These are phyloP conservation scores for Tolypocladium tropicale DNA, from an alignment of 2,329 filamentous ascomycete genomes.

Conservation along the genomic window DNA sequence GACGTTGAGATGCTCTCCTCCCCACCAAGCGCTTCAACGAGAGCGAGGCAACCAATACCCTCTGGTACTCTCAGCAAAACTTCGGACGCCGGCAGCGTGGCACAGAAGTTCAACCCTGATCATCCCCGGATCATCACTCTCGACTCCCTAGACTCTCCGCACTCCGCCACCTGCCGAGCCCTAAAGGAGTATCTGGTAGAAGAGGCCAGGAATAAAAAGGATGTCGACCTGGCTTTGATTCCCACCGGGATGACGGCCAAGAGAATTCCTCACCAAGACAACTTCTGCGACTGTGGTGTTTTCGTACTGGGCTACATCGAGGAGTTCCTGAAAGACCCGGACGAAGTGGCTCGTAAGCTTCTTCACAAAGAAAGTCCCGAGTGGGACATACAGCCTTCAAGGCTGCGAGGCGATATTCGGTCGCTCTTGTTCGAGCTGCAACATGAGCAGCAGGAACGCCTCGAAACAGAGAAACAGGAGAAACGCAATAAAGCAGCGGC, in stretches of 20 bases:
- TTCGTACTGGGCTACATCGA: constrained; percentile 79
- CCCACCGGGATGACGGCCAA: constrained; percentile 55
- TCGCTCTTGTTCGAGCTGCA: constrained; percentile 55
- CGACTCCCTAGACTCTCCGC: constrained; percentile 66
- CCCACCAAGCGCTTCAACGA: constrained; percentile 1
- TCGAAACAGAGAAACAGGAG: constrained; percentile 26
- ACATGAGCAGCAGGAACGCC: constrained; percentile 38
- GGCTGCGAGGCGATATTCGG: constrained; percentile 57
- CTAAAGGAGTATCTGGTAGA: constrained; percentile 68
- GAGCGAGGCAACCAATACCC: background rate
- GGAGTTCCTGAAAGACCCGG: constrained; percentile 68
- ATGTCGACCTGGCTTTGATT: constrained; percentile 25
- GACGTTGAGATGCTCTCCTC: background rate
- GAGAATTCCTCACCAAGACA: constrained; percentile 68
- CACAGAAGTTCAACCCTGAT: constrained; percentile 26
- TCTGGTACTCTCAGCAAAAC: constrained; percentile 5
- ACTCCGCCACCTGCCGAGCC: constrained; percentile 52
- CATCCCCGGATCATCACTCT: constrained; percentile 72
- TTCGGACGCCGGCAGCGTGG: constrained; percentile 5
- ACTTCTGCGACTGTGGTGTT: constrained; percentile 82
- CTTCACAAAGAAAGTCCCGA: constrained; percentile 44
- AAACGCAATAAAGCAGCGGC: constrained; percentile 17
- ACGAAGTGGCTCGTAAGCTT: constrained; percentile 56
- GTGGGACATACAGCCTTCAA: constrained; percentile 45
- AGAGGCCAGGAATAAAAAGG: constrained; percentile 58